phyloP scores from a whole-genome alignment of 805 yeast genomes.

The Kregervanrija delftensis region DNA sequence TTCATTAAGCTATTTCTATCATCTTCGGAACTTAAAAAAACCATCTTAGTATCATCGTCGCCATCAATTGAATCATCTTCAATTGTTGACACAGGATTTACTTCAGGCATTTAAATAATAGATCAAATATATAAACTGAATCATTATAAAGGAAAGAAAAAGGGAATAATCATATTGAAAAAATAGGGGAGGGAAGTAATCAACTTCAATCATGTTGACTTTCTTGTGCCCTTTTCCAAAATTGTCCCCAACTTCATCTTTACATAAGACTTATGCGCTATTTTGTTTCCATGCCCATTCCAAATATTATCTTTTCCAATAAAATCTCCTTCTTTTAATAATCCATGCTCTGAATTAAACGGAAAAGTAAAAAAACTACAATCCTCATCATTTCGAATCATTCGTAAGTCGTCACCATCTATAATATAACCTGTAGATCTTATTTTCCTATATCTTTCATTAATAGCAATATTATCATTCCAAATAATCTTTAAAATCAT shows the following conservation, averaged over 20 bases:
- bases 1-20: too few species aligned
- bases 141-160: too few species aligned
- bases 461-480: constrained; percentile 38
- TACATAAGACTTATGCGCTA: constrained; percentile 26
- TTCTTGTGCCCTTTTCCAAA: background rate
- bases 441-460: constrained; percentile 22
- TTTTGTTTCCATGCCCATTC: constrained; percentile 26
- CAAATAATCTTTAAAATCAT: constrained; percentile 50
- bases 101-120: too few species aligned
- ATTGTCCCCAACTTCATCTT: constrained; percentile 13
- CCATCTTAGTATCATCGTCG: too few species aligned
- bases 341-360: background rate
- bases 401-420: constrained; percentile 14
- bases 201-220: background rate
- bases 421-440: constrained; percentile 29
- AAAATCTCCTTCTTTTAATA: constrained; percentile 26
- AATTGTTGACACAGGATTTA: too few species aligned
- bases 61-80: too few species aligned
- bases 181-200: background rate
- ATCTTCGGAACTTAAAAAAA: too few species aligned
- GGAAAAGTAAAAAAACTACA: constrained; percentile 5
- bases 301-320: constrained; percentile 25
- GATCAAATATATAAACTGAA: too few species aligned
- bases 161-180: too few species aligned
- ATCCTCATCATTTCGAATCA: constrained; percentile 2